A percentile compares a stretch with the other conserved stretches of the same genome.
These are phyloP conservation scores for Candida coquimbonensis DNA, from an alignment of 805 yeast species.

Conservation along the genomic window DNA sequence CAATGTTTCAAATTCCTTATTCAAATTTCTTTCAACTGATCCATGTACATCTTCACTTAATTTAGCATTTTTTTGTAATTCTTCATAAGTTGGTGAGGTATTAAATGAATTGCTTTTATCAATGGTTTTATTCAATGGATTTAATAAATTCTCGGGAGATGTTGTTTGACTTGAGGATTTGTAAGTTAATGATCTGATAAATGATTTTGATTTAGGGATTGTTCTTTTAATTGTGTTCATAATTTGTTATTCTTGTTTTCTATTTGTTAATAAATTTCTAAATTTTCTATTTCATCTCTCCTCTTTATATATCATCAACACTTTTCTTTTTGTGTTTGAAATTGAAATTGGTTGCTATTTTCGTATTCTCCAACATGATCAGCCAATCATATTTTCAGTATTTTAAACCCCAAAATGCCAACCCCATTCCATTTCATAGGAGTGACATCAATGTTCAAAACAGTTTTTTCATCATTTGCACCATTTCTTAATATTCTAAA, in stretches of 20 bases:
- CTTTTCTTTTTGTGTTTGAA: no score
- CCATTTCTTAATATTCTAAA: not conserved
- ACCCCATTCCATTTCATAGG: not conserved
- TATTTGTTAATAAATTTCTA: no score
- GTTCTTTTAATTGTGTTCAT: no score
- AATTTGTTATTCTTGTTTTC: no score
- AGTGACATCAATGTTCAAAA: not conserved
- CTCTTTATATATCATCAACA: no score
- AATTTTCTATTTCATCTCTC: no score
- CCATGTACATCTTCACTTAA: not conserved
- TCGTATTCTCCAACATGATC: not conserved
- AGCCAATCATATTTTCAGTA: not conserved
- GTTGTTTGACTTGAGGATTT: no score
- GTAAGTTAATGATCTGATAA: no score
- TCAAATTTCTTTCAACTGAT: not conserved
- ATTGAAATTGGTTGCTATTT: not conserved
- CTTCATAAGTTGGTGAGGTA: conserved; percentile 1
- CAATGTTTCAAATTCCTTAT: conserved; percentile 13
- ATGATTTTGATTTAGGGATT: no score
- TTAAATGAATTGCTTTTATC: not conserved
- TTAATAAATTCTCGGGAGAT: no score
- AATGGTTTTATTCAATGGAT: no score
- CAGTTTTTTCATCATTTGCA: not conserved
- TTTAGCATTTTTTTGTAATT: not conserved
- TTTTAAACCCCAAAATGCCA: not conserved